phyloP scores from a whole-genome alignment of 805 yeast species.

The Candida caryicola region DNA sequence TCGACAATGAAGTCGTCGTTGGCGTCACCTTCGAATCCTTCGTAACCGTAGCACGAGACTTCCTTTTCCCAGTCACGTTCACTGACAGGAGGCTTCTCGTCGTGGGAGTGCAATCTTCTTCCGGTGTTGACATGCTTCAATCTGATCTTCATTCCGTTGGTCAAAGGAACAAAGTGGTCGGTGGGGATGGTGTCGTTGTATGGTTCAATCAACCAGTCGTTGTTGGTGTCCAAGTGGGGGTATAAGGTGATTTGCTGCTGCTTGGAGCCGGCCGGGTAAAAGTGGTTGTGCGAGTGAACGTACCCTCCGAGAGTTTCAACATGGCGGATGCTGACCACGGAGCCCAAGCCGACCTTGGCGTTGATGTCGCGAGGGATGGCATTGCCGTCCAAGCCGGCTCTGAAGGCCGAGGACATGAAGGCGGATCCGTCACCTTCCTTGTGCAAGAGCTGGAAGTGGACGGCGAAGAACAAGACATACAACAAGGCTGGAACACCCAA shows the following conservation, averaged over 20 bases:
- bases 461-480: slow-evolving; percentile 56
- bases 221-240: slow-evolving; percentile 74
- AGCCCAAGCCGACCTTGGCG: slow-evolving; percentile 73
- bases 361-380: slow-evolving; percentile 54
- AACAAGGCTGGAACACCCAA: slow-evolving; percentile 57
- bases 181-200: slow-evolving; percentile 59
- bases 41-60: slow-evolving; percentile 71
- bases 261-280: slow-evolving; percentile 74
- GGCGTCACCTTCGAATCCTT: slow-evolving; percentile 77
- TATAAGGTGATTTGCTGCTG: slow-evolving; percentile 82
- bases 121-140: slow-evolving; percentile 56
- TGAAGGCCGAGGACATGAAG: slow-evolving; percentile 70
- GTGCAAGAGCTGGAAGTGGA: slow-evolving; percentile 58
- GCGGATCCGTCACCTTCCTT: slow-evolving; percentile 71
- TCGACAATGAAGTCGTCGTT: slow-evolving; percentile 81
- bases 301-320: slow-evolving; percentile 73
- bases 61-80: slow-evolving; percentile 84
- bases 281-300: slow-evolving; percentile 73
- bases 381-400: slow-evolving; percentile 59
- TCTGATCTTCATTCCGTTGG: slow-evolving; percentile 69
- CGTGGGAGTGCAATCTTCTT: slow-evolving; percentile 79
- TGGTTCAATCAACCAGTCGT: slow-evolving; percentile 68
- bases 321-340: slow-evolving; percentile 65
- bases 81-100: slow-evolving; percentile 74
- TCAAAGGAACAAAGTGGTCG: slow-evolving; percentile 56